Evolutionary conservation across 2,329 filamentous ascomycete species (phyloP).

Genomic region (Aureobasidium sp.): DNA sequence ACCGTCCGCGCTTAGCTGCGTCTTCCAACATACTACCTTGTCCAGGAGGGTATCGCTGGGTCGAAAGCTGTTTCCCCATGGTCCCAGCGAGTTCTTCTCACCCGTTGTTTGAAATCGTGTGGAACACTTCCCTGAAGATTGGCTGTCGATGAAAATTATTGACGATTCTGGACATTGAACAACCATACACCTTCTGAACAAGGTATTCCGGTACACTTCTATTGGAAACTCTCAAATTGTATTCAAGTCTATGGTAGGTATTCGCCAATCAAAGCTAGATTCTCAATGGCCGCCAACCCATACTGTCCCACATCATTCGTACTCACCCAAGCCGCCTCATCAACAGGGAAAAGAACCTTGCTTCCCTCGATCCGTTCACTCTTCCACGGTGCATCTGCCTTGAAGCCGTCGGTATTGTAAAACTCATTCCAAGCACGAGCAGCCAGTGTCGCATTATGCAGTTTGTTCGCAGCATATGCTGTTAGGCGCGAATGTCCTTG

Average conservation of each 20-base stretch:
- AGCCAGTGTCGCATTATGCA: not conserved
- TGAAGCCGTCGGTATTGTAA: not conserved
- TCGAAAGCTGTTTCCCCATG: too few relatives aligned
- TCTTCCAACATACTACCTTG: too few relatives aligned
- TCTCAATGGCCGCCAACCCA: not conserved
- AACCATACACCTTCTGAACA: too few relatives aligned
- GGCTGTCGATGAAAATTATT: too few relatives aligned
- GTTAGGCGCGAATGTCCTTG: not conserved
- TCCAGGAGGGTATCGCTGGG: too few relatives aligned
- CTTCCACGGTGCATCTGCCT: not conserved
- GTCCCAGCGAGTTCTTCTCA: too few relatives aligned
- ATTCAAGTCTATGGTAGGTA: not conserved
- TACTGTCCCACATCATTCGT: not conserved
- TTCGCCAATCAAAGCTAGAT: not conserved
- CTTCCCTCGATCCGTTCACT: not conserved
- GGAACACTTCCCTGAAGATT: too few relatives aligned
- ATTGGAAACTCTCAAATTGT: too few relatives aligned
- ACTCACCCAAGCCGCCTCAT: not conserved
- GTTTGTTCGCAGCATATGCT: not conserved
- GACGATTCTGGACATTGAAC: too few relatives aligned
- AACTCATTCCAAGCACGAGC: not conserved
- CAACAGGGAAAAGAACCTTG: not conserved
- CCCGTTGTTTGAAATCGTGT: too few relatives aligned
- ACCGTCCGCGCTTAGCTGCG: too few relatives aligned
- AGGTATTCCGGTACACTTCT: too few relatives aligned